Evolutionary conservation across 208 protist species (phyloP).

Genomic region (Trypanosoma vivax): DNA sequence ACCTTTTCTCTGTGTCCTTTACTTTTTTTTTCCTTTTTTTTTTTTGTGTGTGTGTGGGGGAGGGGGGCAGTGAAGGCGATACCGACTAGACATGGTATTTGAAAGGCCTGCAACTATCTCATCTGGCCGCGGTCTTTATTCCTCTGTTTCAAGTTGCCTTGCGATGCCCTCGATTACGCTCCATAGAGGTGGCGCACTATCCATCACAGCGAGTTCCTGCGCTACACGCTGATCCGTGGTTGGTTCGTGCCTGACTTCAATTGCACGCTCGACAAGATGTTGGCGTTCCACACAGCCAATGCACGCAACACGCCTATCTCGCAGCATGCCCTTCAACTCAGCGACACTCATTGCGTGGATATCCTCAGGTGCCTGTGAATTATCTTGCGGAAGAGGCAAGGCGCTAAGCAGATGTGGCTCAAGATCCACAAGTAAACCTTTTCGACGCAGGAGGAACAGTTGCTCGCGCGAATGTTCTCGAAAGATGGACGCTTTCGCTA

Average conservation of each 20-base stretch:
- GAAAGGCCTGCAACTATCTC: too few relatives aligned
- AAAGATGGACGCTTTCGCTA: background rate
- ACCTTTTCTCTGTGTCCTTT: too few relatives aligned
- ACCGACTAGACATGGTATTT: too few relatives aligned
- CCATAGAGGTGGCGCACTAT: slow-evolving; percentile 17
- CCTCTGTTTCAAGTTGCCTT: slow-evolving; percentile 16
- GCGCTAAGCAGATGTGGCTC: background rate
- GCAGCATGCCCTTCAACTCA: slow-evolving; percentile 31
- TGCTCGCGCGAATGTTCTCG: slow-evolving; percentile 8
- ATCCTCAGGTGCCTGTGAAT: background rate
- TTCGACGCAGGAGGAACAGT: slow-evolving; percentile 7
- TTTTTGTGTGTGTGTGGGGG: too few relatives aligned
- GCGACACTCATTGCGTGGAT: slow-evolving; percentile 8
- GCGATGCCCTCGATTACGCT: slow-evolving; percentile 9
- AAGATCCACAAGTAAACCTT: background rate
- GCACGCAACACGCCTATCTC: slow-evolving; percentile 29
- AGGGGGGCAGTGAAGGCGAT: too few relatives aligned
- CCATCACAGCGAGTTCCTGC: slow-evolving; percentile 29
- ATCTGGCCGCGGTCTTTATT: too few relatives aligned
- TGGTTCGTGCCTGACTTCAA: slow-evolving; percentile 24
- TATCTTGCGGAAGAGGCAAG: background rate
- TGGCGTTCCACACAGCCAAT: slow-evolving; percentile 34
- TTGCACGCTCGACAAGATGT: slow-evolving; percentile 31
- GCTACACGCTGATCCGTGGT: slow-evolving; percentile 36
- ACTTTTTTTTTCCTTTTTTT: too few relatives aligned